Percentiles rank a stretch among this genome's conserved stretches.
phyloP scores from a whole-genome alignment of 148 eudicot genomes.

The Pouteria glomerata region DNA sequence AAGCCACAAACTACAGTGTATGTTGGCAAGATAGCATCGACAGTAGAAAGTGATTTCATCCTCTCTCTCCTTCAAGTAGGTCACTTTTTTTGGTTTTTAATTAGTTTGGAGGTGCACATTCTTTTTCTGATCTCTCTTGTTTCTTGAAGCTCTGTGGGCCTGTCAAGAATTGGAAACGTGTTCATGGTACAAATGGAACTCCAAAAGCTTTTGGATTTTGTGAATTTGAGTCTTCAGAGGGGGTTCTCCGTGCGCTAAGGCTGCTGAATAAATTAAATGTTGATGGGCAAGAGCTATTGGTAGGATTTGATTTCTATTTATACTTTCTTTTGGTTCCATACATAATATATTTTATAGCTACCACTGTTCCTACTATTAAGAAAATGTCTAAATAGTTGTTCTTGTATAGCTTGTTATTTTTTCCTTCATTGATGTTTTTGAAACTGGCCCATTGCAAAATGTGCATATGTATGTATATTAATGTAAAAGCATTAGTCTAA shows the following conservation, averaged over 20 bases:
- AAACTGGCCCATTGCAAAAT: neutral
- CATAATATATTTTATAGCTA: too few relatives aligned
- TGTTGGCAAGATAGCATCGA: constrained; percentile 84
- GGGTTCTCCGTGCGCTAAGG: constrained; percentile 88
- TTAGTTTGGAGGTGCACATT: neutral
- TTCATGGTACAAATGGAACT: constrained; percentile 73
- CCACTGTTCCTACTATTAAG: neutral
- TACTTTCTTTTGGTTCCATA: neutral
- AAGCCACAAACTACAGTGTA: constrained; percentile 87
- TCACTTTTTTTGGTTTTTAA: neutral
- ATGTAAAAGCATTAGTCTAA: neutral
- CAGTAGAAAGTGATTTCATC: constrained; percentile 86
- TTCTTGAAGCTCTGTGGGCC: constrained; percentile 85
- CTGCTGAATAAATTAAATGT: constrained; percentile 72
- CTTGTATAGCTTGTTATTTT: neutral
- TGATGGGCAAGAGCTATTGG: constrained; percentile 93
- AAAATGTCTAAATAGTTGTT: neutral
- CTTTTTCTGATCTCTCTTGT: constrained; percentile 14
- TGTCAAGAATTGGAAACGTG: constrained; percentile 93
- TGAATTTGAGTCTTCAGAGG: constrained; percentile 94
- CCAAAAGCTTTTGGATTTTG: constrained; percentile 83
- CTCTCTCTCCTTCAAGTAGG: constrained; percentile 81
- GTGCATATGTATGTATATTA: neutral
- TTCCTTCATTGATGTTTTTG: neutral
- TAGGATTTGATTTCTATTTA: constrained; percentile 19